Conservation (phyloP, 306 rosid genomes). For the Macrotyloma uniflorum region DNA sequence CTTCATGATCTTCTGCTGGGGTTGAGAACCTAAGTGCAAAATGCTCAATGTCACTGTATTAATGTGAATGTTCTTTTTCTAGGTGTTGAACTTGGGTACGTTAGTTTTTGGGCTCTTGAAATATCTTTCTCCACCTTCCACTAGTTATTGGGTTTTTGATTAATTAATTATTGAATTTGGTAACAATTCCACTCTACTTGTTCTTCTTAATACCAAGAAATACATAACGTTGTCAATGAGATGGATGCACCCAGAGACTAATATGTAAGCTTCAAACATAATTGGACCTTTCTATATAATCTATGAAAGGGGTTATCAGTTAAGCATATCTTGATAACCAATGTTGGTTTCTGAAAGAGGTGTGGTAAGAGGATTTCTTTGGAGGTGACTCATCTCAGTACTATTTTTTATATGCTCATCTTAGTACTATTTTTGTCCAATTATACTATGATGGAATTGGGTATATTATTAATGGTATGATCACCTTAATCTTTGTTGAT, state of each 20-base stretch:
- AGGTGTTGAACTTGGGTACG: constrained; percentile 54
- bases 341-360: too few species aligned
- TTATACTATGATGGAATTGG: too few species aligned
- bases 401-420: too few species aligned
- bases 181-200: not conserved
- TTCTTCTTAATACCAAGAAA: not conserved
- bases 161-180: constrained; percentile 35
- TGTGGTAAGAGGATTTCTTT: too few species aligned
- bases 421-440: too few species aligned
- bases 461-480: too few species aligned
- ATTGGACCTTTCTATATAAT: too few species aligned
- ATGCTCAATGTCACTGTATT: constrained; percentile 43
- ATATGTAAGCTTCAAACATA: not conserved
- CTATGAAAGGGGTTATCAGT: not conserved
- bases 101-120: constrained; percentile 39
- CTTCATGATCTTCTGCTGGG: constrained; percentile 64
- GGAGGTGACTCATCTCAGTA: too few species aligned
- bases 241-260: not conserved
- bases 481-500: not conserved
- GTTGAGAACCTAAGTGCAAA: constrained; percentile 40
- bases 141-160: constrained; percentile 44
- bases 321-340: not conserved
- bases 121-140: constrained; percentile 33
- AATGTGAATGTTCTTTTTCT: constrained; percentile 54
- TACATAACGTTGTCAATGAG: not conserved